A percentile compares a stretch with the other conserved stretches of the same genome.
Evolutionary conservation across 345 rosid genomes (phyloP).

Genomic region (Brassica incana): DNA sequence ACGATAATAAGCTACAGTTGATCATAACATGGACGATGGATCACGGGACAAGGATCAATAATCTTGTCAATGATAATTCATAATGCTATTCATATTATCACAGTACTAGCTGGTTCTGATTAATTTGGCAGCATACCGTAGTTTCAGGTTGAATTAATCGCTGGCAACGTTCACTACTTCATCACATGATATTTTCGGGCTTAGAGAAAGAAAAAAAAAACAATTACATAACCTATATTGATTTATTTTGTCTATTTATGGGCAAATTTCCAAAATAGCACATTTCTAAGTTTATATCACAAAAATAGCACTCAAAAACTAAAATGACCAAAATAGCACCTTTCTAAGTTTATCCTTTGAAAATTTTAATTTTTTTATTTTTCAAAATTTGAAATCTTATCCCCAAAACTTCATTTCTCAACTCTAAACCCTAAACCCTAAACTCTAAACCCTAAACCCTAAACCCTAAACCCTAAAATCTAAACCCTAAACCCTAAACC

Average conservation of each 20-base stretch:
- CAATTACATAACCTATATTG: neutral
- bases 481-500: no score
- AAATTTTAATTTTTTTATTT: no score
- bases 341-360: no score
- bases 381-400: no score
- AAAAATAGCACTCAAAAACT: no score
- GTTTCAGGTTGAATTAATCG: conserved; percentile 8
- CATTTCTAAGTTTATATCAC: no score
- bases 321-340: no score
- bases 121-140: conserved; percentile 8
- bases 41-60: conserved; percentile 6
- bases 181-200: conserved; percentile 10
- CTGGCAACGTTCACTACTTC: conserved; percentile 24
- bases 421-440: no score
- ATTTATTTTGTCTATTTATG: neutral
- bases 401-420: no score
- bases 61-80: conserved; percentile 29
- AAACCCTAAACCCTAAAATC: no score
- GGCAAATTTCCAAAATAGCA: no score
- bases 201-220: neutral
- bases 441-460: no score
- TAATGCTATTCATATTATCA: conserved; percentile 7
- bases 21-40: conserved; percentile 24
- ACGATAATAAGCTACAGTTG: neutral
- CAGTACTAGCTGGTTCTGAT: conserved; percentile 27